Conservation (phyloP, 2,329 filamentous ascomycete species). For the Phaeosphaeria sp. region DNA sequence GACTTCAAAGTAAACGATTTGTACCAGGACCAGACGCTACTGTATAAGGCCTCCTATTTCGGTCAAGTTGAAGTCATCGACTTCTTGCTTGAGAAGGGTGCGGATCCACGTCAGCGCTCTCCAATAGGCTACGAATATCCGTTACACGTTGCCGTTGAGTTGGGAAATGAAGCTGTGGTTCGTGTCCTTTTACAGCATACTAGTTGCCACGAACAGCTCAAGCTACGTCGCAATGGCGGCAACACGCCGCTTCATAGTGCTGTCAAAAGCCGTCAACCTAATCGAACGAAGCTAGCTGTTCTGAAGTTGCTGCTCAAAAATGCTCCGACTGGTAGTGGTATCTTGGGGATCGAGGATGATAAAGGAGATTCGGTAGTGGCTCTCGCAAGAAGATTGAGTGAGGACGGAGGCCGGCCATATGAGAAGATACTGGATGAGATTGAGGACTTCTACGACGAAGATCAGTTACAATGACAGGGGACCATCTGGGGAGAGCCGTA, state of each 20-base stretch:
- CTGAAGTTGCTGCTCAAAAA: not conserved
- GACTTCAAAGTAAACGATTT: not conserved
- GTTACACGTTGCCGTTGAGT: slow-evolving; percentile 1
- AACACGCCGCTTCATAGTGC: slow-evolving; percentile 1
- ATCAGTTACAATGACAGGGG: not conserved
- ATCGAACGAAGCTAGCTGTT: not conserved
- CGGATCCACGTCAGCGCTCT: slow-evolving; percentile 2
- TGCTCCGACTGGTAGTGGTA: not conserved
- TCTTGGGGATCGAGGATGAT: not conserved
- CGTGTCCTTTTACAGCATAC: not conserved
- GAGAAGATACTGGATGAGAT: not conserved
- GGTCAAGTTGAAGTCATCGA: slow-evolving; percentile 1
- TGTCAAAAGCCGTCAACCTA: not conserved
- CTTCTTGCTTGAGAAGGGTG: not conserved
- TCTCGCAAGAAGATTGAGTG: not conserved
- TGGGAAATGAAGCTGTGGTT: not conserved
- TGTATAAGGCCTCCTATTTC: slow-evolving; percentile 3
- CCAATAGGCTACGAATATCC: slow-evolving; percentile 4
- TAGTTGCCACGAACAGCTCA: not conserved
- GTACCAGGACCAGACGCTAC: not conserved
- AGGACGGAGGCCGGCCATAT: not conserved
- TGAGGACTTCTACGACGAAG: slow-evolving; percentile 1
- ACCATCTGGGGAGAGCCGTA: not conserved
- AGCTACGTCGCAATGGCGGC: not conserved
- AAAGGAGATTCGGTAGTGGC: not conserved